A percentile compares a stretch with the other conserved stretches of the same genome.
phyloP scores from a whole-genome alignment of 257 asterid species.

The Ehretia macrophylla region DNA sequence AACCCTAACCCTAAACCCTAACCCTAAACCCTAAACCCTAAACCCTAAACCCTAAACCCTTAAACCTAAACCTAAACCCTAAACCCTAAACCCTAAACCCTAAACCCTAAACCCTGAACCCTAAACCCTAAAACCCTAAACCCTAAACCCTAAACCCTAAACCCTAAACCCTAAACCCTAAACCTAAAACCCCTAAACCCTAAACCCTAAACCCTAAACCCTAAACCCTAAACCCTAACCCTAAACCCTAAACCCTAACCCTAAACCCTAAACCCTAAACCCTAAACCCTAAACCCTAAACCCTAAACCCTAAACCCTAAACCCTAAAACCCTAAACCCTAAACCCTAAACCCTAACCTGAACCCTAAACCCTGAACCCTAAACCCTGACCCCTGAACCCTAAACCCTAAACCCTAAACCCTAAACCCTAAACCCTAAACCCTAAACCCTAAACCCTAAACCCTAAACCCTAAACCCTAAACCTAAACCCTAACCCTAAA shows the following conservation, averaged over 20 bases:
- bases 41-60: conserved; percentile 2
- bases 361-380: conserved; percentile 4
- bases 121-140: background rate
- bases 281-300: background rate
- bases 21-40: conserved; percentile 5
- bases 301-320: background rate
- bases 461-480: conserved; percentile 2
- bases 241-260: conserved; percentile 3
- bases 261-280: background rate
- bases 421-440: background rate
- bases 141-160: conserved; percentile 2
- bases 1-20: background rate
- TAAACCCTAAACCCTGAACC: background rate
- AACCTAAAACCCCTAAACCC: background rate
- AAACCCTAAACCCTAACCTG: conserved; percentile 4
- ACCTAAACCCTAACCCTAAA: conserved; percentile 4
- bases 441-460: conserved; percentile 4
- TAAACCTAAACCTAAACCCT: background rate
- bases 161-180: conserved; percentile 2
- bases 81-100: background rate
- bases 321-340: conserved; percentile 1
- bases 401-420: background rate
- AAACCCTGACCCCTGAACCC: conserved; percentile 1
- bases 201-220: background rate
- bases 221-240: background rate